Conservation (phyloP, 192 early-diverging fungal genomes). For the Backusella parvicylindrica region DNA sequence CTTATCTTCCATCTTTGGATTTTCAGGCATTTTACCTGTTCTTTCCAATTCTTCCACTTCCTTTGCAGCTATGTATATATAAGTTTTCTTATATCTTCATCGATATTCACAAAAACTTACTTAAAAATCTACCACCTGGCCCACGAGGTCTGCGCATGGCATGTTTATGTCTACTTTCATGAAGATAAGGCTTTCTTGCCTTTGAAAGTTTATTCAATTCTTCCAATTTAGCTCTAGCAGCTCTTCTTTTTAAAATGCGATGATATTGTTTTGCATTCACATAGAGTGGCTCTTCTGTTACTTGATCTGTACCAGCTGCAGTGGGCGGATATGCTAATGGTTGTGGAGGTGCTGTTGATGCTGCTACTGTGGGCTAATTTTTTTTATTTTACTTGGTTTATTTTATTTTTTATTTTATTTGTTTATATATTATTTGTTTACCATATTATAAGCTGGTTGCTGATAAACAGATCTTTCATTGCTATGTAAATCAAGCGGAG, state of each 20-base stretch:
- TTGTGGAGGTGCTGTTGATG: background rate
- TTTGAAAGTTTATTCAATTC: conserved; percentile 72
- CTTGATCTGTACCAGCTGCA: conserved; percentile 9
- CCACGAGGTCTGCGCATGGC: conserved; percentile 98
- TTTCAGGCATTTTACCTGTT: conserved; percentile 25
- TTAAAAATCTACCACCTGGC: conserved; percentile 95
- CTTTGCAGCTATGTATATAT: conserved; percentile 46
- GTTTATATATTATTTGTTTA: background rate
- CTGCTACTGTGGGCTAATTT: background rate
- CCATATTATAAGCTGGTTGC: background rate
- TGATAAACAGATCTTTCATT: conserved; percentile 1
- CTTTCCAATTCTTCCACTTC: conserved; percentile 68
- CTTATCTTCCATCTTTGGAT: background rate
- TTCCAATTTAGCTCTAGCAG: conserved; percentile 80
- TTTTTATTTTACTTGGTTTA: background rate
- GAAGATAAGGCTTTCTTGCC: conserved; percentile 90
- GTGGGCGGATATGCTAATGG: background rate
- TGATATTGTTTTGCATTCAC: conserved; percentile 99
- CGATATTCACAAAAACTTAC: conserved; percentile 10
- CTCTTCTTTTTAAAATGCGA: conserved; percentile 91
- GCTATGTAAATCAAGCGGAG: background rate
- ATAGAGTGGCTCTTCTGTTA: conserved; percentile 76
- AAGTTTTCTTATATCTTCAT: background rate
- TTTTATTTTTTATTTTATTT: background rate
- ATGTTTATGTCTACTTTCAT: conserved; percentile 96